Evolutionary conservation across 2,329 filamentous ascomycete genomes (phyloP), one percentile per base, ranked within the genome.

Genomic region (Aspergillus sp.): DNA sequence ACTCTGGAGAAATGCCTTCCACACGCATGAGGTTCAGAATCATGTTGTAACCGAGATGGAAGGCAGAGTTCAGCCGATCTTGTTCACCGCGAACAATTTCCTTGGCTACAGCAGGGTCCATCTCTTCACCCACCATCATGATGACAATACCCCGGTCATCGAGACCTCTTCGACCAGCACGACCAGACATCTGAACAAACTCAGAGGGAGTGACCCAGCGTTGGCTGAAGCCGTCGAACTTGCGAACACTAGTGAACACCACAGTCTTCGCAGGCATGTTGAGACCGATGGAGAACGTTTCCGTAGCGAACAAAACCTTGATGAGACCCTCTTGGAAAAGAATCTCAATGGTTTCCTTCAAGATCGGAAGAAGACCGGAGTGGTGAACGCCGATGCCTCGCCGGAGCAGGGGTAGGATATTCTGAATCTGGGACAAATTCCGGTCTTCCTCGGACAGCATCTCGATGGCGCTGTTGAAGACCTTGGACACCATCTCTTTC

Each of bases 261-360:
- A 99, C 94, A 1, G 94, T 99, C 78, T 97, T 97, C 21, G 94
- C 94, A 60, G 94, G 94, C 94, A 99, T 97, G 79, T 99, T 99
- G 53, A 99, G 76, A 55, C 94, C 94, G 59, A 99, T 99, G 3
- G 94, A 97, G 75, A 99, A 99, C 1, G 94, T 99, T 72, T 99
- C 95, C 0, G 94, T 99, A 0, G 94, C 94, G 57, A 99, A 97
- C 1, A 99, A 81, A 9, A 97, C 93, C 75, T 99, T 99, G 78
- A 99, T 96, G 40, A 99, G 77, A 47, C 92, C 92, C 74, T 99
- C 94, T 68, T 99, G 94, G 80, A 99, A 99, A 40, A 99, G 78
- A 71, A 99, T 99, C 77, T 99, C 94, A 60, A 99, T 97, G 0
- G 93, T 97, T 74, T 99, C 94, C 75, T 99, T 99, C 53, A 99